Conservation (phyloP, 2,329 filamentous ascomycete genomes). For the Sporothrix protearum region DNA sequence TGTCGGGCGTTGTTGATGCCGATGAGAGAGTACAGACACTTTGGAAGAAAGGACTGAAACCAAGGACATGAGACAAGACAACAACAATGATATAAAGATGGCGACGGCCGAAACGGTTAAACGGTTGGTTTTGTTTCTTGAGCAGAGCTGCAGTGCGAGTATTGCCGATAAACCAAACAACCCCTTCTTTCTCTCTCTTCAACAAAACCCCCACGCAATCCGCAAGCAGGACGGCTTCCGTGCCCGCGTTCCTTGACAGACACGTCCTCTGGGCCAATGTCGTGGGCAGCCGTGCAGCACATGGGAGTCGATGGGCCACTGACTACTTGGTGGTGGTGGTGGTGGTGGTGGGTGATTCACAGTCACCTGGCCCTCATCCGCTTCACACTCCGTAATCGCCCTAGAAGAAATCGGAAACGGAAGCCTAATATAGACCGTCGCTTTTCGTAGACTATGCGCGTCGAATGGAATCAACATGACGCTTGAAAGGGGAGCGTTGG, state of each 20-base stretch:
- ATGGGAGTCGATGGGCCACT: neutral
- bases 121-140: neutral
- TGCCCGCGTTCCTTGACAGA: neutral
- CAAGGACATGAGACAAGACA: neutral
- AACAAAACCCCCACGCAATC: neutral
- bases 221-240: neutral
- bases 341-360: neutral
- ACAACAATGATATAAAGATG: neutral
- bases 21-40: neutral
- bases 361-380: neutral
- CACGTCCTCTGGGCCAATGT: neutral
- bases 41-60: neutral
- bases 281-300: conserved; percentile 7
- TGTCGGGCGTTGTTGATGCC: neutral
- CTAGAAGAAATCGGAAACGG: neutral
- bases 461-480: neutral
- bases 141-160: neutral
- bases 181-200: neutral
- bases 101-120: neutral
- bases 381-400: conserved; percentile 7
- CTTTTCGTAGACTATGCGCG: neutral
- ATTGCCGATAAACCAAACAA: neutral
- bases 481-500: neutral
- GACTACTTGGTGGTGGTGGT: neutral
- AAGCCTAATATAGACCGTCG: neutral